These are phyloP conservation scores for Candida freyschussii DNA, from an alignment of 1,139 yeast genomes.

Conservation along the genomic window DNA sequence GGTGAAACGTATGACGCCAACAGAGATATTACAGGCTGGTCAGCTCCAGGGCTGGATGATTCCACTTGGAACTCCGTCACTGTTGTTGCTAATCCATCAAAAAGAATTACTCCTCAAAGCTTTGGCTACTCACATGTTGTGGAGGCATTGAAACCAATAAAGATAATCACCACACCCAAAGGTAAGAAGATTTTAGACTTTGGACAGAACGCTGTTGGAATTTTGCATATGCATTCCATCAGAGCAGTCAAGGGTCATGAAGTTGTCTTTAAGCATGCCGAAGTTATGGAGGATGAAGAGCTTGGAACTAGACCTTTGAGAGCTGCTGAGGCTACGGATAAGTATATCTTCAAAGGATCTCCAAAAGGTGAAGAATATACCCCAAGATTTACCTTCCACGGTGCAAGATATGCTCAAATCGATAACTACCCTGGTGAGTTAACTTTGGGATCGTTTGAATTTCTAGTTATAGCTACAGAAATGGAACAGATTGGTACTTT, in stretches of 20 bases:
- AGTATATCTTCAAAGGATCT: conserved; percentile 13
- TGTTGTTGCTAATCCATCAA: conserved; percentile 7
- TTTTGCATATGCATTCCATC: conserved; percentile 10
- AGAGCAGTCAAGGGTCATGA: conserved; percentile 11
- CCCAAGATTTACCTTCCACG: conserved; percentile 18
- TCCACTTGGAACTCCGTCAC: conserved; percentile 10
- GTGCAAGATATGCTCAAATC: conserved; percentile 14
- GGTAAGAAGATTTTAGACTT: conserved; percentile 13
- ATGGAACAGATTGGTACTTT: conserved; percentile 14
- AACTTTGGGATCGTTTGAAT: conserved; percentile 9
- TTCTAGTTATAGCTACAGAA: conserved; percentile 6
- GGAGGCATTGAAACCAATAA: conserved; percentile 8
- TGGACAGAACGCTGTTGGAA: conserved; percentile 18
- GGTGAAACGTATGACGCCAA: conserved; percentile 16
- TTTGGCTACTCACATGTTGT: conserved; percentile 12
- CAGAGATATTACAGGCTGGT: conserved; percentile 13
- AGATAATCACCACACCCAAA: conserved; percentile 10
- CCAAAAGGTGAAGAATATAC: conserved; percentile 13
- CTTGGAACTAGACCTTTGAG: conserved; percentile 15
- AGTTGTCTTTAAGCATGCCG: conserved; percentile 12
- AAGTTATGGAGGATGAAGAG: conserved; percentile 15
- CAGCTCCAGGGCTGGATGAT: conserved; percentile 2
- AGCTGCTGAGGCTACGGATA: conserved; percentile 10
- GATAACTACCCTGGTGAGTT: conserved; percentile 14
- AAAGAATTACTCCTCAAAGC: conserved; percentile 11